Conservation (phyloP, 352 stramenopile species). For the Blastocystis sp. region DNA sequence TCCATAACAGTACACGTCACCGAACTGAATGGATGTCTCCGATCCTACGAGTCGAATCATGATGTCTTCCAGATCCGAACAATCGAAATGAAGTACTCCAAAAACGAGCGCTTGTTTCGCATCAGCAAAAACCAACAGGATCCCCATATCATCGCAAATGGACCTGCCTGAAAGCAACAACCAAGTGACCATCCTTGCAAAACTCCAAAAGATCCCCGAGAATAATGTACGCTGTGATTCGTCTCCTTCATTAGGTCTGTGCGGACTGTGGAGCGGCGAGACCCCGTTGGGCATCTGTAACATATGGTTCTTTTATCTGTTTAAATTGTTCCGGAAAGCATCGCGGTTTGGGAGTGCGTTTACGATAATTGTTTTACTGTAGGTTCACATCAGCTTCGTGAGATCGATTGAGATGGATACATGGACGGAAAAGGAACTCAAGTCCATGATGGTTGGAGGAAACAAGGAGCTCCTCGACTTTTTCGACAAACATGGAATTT, state of each 20-base stretch:
- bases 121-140: no score
- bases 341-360: conserved; percentile 52
- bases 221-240: conserved; percentile 51
- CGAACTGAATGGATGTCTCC: neutral
- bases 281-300: conserved; percentile 59
- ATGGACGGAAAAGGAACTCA: conserved; percentile 57
- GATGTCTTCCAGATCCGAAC: neutral
- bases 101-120: neutral
- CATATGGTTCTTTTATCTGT: conserved; percentile 60
- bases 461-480: conserved; percentile 57
- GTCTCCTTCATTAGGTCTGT: conserved; percentile 15
- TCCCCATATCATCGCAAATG: no score
- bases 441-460: conserved; percentile 56
- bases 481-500: conserved; percentile 53
- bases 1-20: conserved; percentile 19
- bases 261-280: conserved; percentile 57
- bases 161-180: no score
- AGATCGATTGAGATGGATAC: conserved; percentile 58
- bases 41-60: neutral
- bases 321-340: conserved; percentile 58
- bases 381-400: conserved; percentile 60
- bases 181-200: neutral
- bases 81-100: neutral
- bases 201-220: conserved; percentile 51
- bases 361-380: neutral